phyloP scores from a whole-genome alignment of 345 rosid genomes.

The Combretum micranthum region DNA sequence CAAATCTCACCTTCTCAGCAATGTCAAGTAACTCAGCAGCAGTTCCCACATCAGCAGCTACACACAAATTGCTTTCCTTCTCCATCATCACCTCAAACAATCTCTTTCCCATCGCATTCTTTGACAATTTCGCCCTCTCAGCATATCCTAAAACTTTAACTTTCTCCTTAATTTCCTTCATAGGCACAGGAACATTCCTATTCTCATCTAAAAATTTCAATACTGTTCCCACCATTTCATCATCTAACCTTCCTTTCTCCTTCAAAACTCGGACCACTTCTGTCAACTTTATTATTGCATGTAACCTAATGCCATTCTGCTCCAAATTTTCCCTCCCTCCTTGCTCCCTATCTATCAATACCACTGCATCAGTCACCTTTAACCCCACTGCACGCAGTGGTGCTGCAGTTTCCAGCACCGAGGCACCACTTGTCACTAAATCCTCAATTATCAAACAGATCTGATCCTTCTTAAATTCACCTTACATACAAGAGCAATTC shows the following conservation, averaged over 20 bases:
- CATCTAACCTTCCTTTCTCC: constrained; percentile 70
- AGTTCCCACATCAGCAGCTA: constrained; percentile 95
- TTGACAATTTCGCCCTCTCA: constrained; percentile 58
- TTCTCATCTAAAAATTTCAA: constrained; percentile 74
- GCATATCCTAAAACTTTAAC: constrained; percentile 45
- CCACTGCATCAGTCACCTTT: constrained; percentile 80
- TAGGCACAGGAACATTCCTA: constrained; percentile 57
- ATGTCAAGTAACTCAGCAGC: constrained; percentile 81
- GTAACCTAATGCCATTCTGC: constrained; percentile 68
- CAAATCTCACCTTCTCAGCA: constrained; percentile 62
- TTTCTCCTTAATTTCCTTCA: constrained; percentile 20
- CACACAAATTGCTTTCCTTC: constrained; percentile 84
- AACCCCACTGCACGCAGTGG: constrained; percentile 78
- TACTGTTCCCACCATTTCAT: constrained; percentile 50
- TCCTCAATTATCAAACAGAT: constrained; percentile 74
- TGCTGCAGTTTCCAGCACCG: constrained; percentile 84
- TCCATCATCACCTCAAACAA: constrained; percentile 73
- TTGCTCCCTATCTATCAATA: constrained; percentile 83
- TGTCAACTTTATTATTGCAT: constrained; percentile 59
- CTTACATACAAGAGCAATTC: constrained; percentile 1
- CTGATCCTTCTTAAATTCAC: constrained; percentile 38
- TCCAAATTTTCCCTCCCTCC: constrained; percentile 85
- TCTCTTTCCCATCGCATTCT: constrained; percentile 73
- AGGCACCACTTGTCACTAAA: constrained; percentile 82
- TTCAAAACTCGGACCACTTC: constrained; percentile 86